Percentiles rank a stretch among this genome's conserved stretches.
Conservation (phyloP, 2,329 filamentous ascomycete genomes). For the Magnaporthiopsis incrustans region DNA sequence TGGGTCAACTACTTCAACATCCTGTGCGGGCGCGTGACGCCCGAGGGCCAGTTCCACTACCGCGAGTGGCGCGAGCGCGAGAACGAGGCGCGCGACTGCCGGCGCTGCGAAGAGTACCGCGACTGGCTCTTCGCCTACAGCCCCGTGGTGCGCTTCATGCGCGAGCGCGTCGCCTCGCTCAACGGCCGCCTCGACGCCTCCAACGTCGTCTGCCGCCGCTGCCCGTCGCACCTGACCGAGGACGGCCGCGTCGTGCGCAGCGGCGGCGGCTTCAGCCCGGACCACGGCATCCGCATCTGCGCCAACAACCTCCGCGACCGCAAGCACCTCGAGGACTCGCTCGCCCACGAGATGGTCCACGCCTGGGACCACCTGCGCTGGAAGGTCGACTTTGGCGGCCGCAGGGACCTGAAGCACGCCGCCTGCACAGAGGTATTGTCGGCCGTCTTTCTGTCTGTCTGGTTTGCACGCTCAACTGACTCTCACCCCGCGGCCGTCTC, state of each 20-base stretch:
- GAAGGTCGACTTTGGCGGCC: constrained; percentile 73
- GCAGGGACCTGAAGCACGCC: constrained; percentile 72
- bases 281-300: constrained; percentile 84
- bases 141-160: constrained; percentile 80
- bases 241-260: constrained; percentile 55
- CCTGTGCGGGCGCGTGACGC: constrained; percentile 63
- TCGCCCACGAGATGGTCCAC: constrained; percentile 97
- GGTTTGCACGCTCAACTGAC: not conserved
- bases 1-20: constrained; percentile 86
- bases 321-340: constrained; percentile 82
- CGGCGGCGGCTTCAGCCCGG: constrained; percentile 76
- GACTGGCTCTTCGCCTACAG: constrained; percentile 81
- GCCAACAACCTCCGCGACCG: constrained; percentile 80
- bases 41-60: constrained; percentile 65
- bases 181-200: constrained; percentile 64
- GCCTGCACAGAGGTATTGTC: constrained; percentile 77
- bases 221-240: constrained; percentile 50
- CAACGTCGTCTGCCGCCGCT: constrained; percentile 79
- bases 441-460: constrained; percentile 13
- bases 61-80: constrained; percentile 66
- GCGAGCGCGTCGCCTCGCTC: constrained; percentile 69
- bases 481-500: not conserved
- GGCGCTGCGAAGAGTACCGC: constrained; percentile 70
- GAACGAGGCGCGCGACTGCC: constrained; percentile 72
- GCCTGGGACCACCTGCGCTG: constrained; percentile 90